phyloP scores from a whole-genome alignment of 345 rosid species.

The Arabidopsis suecica region DNA sequence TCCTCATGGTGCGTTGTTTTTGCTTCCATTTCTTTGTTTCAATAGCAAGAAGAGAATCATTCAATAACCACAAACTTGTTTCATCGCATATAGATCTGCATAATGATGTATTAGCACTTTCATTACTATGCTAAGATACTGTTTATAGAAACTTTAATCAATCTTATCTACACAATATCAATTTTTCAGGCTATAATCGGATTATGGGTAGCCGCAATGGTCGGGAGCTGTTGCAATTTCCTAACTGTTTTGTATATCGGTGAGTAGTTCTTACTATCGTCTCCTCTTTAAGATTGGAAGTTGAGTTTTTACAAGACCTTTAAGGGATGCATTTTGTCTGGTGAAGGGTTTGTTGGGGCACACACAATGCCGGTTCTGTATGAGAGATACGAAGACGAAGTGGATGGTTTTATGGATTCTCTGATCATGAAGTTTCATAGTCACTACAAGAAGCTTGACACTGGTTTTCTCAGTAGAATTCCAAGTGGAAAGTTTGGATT shows the following conservation, averaged over 20 bases:
- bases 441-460: conserved; percentile 65
- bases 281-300: background rate
- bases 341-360: conserved; percentile 86
- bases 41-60: no score
- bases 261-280: conserved; percentile 43
- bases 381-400: conserved; percentile 79
- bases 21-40: background rate
- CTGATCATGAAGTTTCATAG: conserved; percentile 63
- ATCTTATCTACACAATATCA: background rate
- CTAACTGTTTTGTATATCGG: conserved; percentile 90
- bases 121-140: background rate
- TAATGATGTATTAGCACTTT: background rate
- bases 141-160: background rate
- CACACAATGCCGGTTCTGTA: conserved; percentile 92
- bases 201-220: conserved; percentile 76
- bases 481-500: conserved; percentile 69
- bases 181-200: conserved; percentile 61
- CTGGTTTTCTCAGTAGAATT: conserved; percentile 69
- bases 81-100: background rate
- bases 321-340: background rate
- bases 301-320: background rate
- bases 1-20: conserved; percentile 61
- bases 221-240: conserved; percentile 98
- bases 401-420: conserved; percentile 64
- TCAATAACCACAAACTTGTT: background rate